Base-by-base conservation (phyloP, 2,329 filamentous ascomycete genomes). In the Penicillium sp. region DNA sequence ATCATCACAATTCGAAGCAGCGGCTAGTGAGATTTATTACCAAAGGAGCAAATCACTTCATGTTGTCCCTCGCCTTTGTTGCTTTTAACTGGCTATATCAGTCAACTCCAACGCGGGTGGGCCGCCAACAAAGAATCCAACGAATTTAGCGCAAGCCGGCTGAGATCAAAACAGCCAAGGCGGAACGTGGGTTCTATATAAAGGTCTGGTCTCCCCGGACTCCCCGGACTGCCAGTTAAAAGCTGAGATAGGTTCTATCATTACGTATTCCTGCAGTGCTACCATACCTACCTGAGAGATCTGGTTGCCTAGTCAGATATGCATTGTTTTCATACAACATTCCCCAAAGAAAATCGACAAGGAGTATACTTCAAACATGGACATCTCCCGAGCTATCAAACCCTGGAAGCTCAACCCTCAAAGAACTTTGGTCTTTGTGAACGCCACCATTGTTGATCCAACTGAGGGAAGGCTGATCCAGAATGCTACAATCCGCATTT, bases 371-470 rank as follows among this genome's bases (percentile, higher is more conserved):
- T n/a, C n/a, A 46, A 54, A n/a, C 4, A 65, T 64, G 62, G 60
- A 65, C 21, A 41, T 60, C 17, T 52, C 63, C 12, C 56, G 53
- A 33, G 37, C 59, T 13, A 63, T 65, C 45, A 65, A 61, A 38
- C 62, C 63, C 12, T 65, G 63, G 63, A 63, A 63, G 37, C 58
- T 57, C n/a, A 38, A 63, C 2, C 41, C 56, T 12, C 58, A 53
- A 19, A 55, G 51, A 42, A 43, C 35, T 1, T 35, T 59, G 10
- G 50, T 61, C 13, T 61, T 64, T 27, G 43, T 58, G 10, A 61
- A 65, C 25, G 62, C 58, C 8, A 64, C 58, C 0, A 63, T 65
- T n/a, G 59, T 65, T 40, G 62, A 65, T n/a, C 62, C 62, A 12
- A 50, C 54, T 12, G 41, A 61, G 37, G 63, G 62, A 2, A 23